Evolutionary conservation across 495 filamentous ascomycete genomes (phyloP).

Genomic region (Talaromyces stipitatus): DNA sequence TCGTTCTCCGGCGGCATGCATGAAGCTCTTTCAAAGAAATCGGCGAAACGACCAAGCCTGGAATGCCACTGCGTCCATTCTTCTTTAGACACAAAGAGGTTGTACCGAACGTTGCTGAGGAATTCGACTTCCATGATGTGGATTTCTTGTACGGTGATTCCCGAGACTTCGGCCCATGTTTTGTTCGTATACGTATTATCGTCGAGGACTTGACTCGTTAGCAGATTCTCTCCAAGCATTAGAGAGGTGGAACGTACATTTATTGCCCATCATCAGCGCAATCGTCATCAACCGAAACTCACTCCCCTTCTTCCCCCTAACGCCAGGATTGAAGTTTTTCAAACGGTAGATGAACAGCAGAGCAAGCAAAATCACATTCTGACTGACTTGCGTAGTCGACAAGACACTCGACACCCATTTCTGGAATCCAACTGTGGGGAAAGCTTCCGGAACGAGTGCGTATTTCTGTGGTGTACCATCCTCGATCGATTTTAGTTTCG

Average conservation of each 20-base stretch:
- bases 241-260: conserved; percentile 54
- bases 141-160: conserved; percentile 89
- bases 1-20: conserved; percentile 24
- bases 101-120: conserved; percentile 96
- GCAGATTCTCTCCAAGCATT: conserved; percentile 6
- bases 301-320: conserved; percentile 86
- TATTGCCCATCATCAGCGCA: conserved; percentile 97
- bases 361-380: conserved; percentile 89
- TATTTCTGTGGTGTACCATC: conserved; percentile 43
- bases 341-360: conserved; percentile 89
- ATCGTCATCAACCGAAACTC: conserved; percentile 94
- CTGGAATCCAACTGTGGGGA: conserved; percentile 70
- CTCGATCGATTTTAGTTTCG: conserved; percentile 66
- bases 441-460: conserved; percentile 59
- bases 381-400: conserved; percentile 91
- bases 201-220: conserved; percentile 66
- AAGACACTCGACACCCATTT: conserved; percentile 93
- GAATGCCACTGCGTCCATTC: conserved; percentile 85
- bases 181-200: conserved; percentile 99
- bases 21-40: conserved; percentile 66
- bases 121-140: conserved; percentile 99
- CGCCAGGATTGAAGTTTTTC: conserved; percentile 79
- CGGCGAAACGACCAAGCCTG: conserved; percentile 68
- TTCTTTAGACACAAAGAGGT: conserved; percentile 69
- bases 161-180: conserved; percentile 98